Evolutionary conservation across 2,329 filamentous ascomycete genomes (phyloP).

Genomic region (Verticillium dahliae): DNA sequence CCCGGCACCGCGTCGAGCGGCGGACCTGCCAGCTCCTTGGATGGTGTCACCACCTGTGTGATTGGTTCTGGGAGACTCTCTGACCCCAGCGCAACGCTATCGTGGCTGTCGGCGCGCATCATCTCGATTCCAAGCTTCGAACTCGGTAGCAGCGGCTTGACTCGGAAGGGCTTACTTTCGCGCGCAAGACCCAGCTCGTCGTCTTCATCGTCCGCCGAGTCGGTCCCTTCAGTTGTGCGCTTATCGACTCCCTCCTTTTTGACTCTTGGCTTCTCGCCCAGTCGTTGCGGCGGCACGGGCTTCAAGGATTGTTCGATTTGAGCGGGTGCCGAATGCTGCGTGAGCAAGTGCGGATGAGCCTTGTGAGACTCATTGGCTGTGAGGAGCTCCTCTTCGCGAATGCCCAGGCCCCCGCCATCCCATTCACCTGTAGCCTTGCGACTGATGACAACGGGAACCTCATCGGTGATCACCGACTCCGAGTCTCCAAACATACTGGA

Average conservation of each 20-base stretch:
- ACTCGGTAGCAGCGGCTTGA: constrained; percentile 57
- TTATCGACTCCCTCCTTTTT: constrained; percentile 73
- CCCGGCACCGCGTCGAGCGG: constrained; percentile 17
- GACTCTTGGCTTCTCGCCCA: constrained; percentile 65
- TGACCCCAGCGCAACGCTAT: constrained; percentile 58
- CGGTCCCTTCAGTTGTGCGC: constrained; percentile 63
- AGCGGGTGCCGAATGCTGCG: constrained; percentile 59
- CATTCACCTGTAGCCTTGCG: constrained; percentile 71
- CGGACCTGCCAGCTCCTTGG: constrained; percentile 29
- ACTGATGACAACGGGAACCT: constrained; percentile 68
- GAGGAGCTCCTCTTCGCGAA: constrained; percentile 55
- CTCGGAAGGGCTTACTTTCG: constrained; percentile 37
- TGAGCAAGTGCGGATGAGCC: constrained; percentile 46
- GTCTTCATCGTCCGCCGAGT: constrained; percentile 92
- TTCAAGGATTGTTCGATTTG: constrained; percentile 45
- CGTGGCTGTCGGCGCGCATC: constrained; percentile 94
- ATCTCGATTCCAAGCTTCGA: constrained; percentile 94
- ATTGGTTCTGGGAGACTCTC: constrained; percentile 44
- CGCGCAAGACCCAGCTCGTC: constrained; percentile 65
- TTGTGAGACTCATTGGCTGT: constrained; percentile 28
- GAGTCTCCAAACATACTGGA: constrained; percentile 84
- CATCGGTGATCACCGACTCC: constrained; percentile 71
- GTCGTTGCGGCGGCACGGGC: constrained; percentile 52
- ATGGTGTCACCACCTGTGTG: constrained; percentile 47
- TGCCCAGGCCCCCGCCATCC: constrained; percentile 71